Evolutionary conservation across 345 rosid genomes (phyloP), one percentile per base, ranked within the genome.

Genomic region (Ailanthus altissimus): DNA sequence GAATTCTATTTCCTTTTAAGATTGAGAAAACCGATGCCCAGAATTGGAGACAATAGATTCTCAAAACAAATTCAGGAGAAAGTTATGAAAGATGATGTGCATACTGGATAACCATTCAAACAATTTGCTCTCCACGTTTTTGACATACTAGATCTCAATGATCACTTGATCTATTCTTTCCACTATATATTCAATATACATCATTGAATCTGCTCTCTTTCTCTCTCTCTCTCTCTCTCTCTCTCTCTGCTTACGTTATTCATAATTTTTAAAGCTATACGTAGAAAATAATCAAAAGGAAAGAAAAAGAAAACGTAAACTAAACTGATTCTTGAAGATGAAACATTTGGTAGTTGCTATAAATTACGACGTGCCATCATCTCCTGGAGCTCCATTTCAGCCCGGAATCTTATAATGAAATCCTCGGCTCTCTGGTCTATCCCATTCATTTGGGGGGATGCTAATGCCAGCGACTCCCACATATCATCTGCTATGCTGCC

Each of bases 341-440:
- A 62, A 36, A 36, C 46, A 62, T 62, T 62, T 63, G 2, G 23
- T 20, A 8, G 5, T 40, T 21, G 79, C 81, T 85, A 78, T 79
- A 84, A 78, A 59, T 32, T 32, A 1, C 74, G 74, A 32, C 87
- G 72, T 13, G 87, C 88, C 25, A 88, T 81, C 65, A 78, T 75
- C 81, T 88, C 89, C 77, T 88, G 88, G 62, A 64, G 77, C 72
- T 70, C 68, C 90, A 89, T 86, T 50, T 88, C 89, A 8, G 90
- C 92, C 36, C 91, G 74, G 80, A 92, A 86, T 14, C 80, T 84
- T 8, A 75, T 54, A 59, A 94, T 92, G 88, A 94, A 94, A 26
- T 79, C 88, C 83, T 90, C 92, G 0, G 98, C 98, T 78, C 97
- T 89, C 78, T 86, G 89, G 75, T 93, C 94, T 9, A 93, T 86